Conservation (phyloP, 2,329 filamentous ascomycete genomes). For the Penicillium sp. region DNA sequence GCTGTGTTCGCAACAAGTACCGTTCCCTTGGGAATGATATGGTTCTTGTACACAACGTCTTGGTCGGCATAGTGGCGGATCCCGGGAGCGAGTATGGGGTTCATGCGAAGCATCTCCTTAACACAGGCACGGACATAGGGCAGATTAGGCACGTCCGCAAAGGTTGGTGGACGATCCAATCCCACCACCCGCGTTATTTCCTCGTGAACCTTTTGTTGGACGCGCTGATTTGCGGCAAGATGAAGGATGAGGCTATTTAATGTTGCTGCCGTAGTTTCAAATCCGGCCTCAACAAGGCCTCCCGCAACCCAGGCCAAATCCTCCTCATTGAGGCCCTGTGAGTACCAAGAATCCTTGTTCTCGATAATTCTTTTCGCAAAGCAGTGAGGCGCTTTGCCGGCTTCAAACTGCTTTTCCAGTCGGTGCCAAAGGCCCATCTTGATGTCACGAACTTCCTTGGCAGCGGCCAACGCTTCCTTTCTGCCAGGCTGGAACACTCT, state of each 20-base stretch:
- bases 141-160: not conserved
- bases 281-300: not conserved
- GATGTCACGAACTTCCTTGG: not conserved
- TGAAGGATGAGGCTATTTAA: conserved; percentile 3
- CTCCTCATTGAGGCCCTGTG: not conserved
- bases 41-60: conserved; percentile 1
- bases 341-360: not conserved
- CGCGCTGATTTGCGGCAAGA: not conserved
- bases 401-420: not conserved
- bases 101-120: conserved; percentile 4
- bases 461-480: not conserved
- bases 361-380: not conserved
- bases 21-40: not conserved
- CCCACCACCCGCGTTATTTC: not conserved
- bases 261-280: conserved; percentile 1
- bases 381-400: not conserved
- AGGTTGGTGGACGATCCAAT: not conserved
- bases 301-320: not conserved
- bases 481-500: not conserved
- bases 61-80: conserved; percentile 1
- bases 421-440: not conserved
- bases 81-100: not conserved
- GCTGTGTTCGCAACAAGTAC: not conserved
- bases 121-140: conserved; percentile 2
- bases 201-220: conserved; percentile 1